Evolutionary conservation across 1,284 basidiomycete species (phyloP).

Genomic region (Rhodotorula sp.): DNA sequence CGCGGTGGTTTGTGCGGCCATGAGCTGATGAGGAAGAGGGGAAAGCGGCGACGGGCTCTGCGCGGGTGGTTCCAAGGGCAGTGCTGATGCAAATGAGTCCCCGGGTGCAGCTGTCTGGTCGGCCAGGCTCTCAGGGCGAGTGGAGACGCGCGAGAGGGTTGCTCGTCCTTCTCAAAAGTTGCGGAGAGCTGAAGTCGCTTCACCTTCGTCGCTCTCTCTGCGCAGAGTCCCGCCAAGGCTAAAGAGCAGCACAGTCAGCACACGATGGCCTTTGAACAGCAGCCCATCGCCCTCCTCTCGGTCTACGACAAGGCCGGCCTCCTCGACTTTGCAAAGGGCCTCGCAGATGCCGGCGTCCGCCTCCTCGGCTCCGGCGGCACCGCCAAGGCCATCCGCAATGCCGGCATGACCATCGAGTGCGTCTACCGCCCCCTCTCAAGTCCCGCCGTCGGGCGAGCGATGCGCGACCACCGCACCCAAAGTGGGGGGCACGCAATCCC

Average conservation of each 20-base stretch:
- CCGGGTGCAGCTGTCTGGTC: not conserved
- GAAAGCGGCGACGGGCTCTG: too few relatives aligned
- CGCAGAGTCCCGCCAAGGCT: too few relatives aligned
- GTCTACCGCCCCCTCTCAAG: constrained; percentile 48
- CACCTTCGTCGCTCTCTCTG: not conserved
- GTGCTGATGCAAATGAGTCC: not conserved
- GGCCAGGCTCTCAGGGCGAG: not conserved
- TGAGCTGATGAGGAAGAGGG: not conserved
- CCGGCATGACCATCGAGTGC: constrained; percentile 85
- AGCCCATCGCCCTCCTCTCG: constrained; percentile 71
- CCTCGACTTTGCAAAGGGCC: constrained; percentile 81
- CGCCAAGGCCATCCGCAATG: constrained; percentile 94
- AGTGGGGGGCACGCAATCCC: not conserved
- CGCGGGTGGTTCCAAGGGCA: too few relatives aligned
- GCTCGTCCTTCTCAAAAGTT: not conserved
- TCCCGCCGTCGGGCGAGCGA: not conserved
- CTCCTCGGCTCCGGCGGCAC: constrained; percentile 95
- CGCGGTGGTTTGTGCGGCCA: constrained; percentile 6
- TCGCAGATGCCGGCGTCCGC: constrained; percentile 77
- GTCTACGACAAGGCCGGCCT: constrained; percentile 97
- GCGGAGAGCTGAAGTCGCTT: not conserved
- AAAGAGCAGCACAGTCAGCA: not conserved
- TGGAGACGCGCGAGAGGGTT: not conserved
- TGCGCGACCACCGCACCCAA: not conserved
- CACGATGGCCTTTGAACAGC: constrained; percentile 2